phyloP scores from a whole-genome alignment of 192 early-diverging fungal species.

The Gonapodya prolifera region DNA sequence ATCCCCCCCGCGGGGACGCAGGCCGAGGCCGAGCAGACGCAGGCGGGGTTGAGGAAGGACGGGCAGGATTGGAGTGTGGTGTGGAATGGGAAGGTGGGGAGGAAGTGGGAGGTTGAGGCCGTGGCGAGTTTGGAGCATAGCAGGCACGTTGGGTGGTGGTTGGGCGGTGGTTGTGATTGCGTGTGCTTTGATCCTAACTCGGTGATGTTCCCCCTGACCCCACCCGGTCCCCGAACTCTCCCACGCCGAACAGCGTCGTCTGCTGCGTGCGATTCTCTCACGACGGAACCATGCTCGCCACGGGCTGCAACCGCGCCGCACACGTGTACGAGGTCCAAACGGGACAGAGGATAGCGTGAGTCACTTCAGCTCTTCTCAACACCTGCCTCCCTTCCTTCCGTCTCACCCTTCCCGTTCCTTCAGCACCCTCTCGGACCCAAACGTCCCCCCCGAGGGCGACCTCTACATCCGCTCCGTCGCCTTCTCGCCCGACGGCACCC shows the following conservation, averaged over 20 bases:
- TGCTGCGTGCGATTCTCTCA: conserved; percentile 94
- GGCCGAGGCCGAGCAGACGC: conserved; percentile 66
- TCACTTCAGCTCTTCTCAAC: not conserved
- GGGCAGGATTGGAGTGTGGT: conserved; percentile 82
- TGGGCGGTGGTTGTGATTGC: too few relatives aligned
- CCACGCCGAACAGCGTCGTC: conserved; percentile 62
- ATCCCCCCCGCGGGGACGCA: too few relatives aligned
- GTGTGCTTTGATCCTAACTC: too few relatives aligned
- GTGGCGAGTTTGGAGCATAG: conserved; percentile 41
- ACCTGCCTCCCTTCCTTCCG: too few relatives aligned
- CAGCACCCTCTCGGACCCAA: conserved; percentile 69
- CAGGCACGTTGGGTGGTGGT: conserved; percentile 21
- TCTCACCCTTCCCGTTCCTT: not conserved
- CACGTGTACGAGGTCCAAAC: conserved; percentile 78
- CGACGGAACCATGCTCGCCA: conserved; percentile 83
- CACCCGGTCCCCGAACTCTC: too few relatives aligned
- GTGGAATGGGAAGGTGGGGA: conserved; percentile 15
- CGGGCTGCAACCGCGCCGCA: conserved; percentile 83
- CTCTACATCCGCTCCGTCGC: conserved; percentile 92
- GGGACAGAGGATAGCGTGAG: conserved; percentile 56
- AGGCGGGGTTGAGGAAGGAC: conserved; percentile 60
- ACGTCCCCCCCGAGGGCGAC: conserved; percentile 62
- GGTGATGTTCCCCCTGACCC: not conserved
- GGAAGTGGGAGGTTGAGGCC: conserved; percentile 17
- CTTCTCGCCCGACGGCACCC: conserved; percentile 85